Evolutionary conservation across 805 yeast species (phyloP).

Genomic region (Wickerhamiella musiphila): DNA sequence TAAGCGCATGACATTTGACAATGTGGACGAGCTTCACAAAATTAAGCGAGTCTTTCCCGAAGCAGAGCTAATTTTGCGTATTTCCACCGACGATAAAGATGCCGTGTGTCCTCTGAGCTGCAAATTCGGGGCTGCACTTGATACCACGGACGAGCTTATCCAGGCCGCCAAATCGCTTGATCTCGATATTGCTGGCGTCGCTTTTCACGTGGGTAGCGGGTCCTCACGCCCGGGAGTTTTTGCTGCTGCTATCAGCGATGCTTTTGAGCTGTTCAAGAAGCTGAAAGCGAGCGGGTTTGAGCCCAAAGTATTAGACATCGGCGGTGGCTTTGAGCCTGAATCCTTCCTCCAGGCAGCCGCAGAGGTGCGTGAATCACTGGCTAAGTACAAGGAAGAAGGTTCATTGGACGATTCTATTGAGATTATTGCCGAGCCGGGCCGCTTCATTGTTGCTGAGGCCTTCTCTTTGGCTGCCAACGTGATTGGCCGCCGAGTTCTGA

Average conservation of each 20-base stretch:
- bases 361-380: constrained; percentile 41
- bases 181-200: constrained; percentile 62
- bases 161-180: constrained; percentile 42
- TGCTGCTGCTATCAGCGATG: constrained; percentile 27
- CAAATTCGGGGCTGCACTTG: constrained; percentile 70
- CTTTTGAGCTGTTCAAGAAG: constrained; percentile 46
- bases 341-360: constrained; percentile 39
- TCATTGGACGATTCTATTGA: constrained; percentile 36
- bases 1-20: constrained; percentile 74
- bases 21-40: constrained; percentile 67
- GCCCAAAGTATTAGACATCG: constrained; percentile 58
- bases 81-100: constrained; percentile 74
- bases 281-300: constrained; percentile 32
- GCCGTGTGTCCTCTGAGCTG: constrained; percentile 77
- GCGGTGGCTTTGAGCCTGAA: constrained; percentile 73
- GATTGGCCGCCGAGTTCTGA: constrained; percentile 64
- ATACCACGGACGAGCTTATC: constrained; percentile 36
- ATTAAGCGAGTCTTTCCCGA: constrained; percentile 48
- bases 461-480: constrained; percentile 73
- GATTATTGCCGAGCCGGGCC: constrained; percentile 86
- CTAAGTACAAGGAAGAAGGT: constrained; percentile 18
- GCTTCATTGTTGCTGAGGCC: constrained; percentile 71
- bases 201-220: constrained; percentile 94
- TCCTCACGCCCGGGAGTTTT: constrained; percentile 64
- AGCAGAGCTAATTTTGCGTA: constrained; percentile 57